Evolutionary conservation across 2,329 filamentous ascomycete species (phyloP), one percentile per base, ranked within the genome.

Genomic region (Thelonectria olida): DNA sequence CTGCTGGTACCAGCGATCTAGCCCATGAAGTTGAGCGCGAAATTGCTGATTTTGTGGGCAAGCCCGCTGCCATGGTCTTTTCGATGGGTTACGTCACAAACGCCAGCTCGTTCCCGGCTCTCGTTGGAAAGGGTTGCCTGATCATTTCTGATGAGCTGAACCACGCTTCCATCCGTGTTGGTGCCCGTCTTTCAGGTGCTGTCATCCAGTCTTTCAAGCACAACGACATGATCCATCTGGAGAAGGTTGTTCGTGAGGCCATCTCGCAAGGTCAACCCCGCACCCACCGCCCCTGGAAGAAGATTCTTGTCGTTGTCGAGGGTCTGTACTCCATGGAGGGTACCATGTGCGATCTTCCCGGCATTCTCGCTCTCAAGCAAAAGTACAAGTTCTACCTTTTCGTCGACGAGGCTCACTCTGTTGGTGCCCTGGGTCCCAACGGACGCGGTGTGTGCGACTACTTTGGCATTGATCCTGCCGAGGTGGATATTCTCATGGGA

Each of bases 1-100:
- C 98, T 74, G 85, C 88, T 36, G 96, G 96, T 69, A 97, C 94
- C 2, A 90, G 91, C 2, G 96, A 98, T 74, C 83, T 99, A 60
- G 90, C 93, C 58, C 72, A 92, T 34, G 95, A 99, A 76, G 94
- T 97, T 4, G 96, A 99, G 82, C 88, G 90, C 27, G 85, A 97
- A 73, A 88, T 98, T 68, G 96, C 96, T 45, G 85, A 87, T 44
- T 99, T 99, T 73, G 92, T 98, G 38, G 95, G 94, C 76, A 99
- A 98, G 82, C 91, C 94, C 59, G 88, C 92, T 25, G 90, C 96
- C 25, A 97, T 97, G 90, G 90, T 99, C 53, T 98, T 98, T 82
- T 97, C 95, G 22, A 99, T 99, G 96, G 96, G 96, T 31, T 99
- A 97, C 75, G 93, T 94, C 64, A 99, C 96, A 66, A 99, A 99